These are phyloP conservation scores for Vanilla planifolia DNA, from an alignment of 106 monocot genomes.

Conservation along the genomic window DNA sequence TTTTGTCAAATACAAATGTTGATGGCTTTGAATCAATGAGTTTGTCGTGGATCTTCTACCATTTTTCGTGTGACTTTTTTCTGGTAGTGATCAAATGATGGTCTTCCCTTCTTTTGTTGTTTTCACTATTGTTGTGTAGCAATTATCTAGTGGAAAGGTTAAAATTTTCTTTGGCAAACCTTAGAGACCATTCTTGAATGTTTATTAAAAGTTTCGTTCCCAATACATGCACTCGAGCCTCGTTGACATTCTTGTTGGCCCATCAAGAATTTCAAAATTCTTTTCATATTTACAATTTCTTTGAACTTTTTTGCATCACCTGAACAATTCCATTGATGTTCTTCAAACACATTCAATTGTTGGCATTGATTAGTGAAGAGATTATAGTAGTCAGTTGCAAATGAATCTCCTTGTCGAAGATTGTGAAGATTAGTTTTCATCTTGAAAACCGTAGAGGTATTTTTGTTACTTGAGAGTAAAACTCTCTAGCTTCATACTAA, in stretches of 20 bases:
- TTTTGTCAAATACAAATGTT: neutral
- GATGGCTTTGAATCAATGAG: neutral
- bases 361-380: neutral
- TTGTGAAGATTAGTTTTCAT: neutral
- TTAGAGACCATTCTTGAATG: neutral
- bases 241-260: neutral
- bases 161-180: neutral
- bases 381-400: neutral
- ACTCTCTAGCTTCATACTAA: no score
- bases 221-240: neutral
- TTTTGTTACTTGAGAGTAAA: neutral
- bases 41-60: neutral
- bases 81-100: neutral
- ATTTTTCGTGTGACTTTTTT: neutral
- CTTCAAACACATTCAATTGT: neutral
- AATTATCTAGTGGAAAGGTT: neutral
- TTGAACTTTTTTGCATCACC: neutral
- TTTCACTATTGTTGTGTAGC: neutral
- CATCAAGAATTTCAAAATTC: conserved; percentile 1
- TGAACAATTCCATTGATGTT: neutral
- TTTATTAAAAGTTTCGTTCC: neutral
- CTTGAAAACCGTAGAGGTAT: neutral
- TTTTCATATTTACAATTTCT: neutral
- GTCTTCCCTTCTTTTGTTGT: neutral
- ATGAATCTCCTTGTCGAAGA: neutral